phyloP scores from a whole-genome alignment of 2,329 filamentous ascomycete species.

The Hymenoscyphus repandus region DNA sequence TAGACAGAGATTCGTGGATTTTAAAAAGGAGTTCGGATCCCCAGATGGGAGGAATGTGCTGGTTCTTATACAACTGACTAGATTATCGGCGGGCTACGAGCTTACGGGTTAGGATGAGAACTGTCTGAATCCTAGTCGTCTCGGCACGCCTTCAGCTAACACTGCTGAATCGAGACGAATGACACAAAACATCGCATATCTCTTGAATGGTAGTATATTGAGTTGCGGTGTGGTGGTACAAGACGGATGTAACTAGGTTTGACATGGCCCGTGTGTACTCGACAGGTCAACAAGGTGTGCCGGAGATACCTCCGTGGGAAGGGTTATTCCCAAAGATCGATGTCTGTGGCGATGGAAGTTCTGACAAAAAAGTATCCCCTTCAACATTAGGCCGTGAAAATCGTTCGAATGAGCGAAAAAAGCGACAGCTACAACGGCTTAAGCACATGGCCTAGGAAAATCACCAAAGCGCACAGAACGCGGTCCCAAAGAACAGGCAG shows the following conservation, averaged over 20 bases:
- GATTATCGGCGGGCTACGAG: not conserved
- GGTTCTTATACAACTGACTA: constrained; percentile 2
- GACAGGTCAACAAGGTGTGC: not conserved
- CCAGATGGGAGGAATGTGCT: not conserved
- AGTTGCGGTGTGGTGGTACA: constrained; percentile 15
- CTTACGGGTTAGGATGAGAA: constrained; percentile 8
- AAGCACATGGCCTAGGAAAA: no score
- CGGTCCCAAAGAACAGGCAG: no score
- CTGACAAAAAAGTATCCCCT: not conserved
- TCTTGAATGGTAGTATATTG: not conserved
- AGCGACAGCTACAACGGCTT: no score
- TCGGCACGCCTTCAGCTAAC: not conserved
- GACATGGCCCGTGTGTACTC: not conserved
- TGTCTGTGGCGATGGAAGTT: not conserved
- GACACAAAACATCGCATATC: no score
- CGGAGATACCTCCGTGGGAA: not conserved
- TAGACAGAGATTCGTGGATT: no score
- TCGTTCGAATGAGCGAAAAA: no score
- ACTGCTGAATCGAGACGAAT: not conserved
- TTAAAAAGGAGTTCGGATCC: not conserved
- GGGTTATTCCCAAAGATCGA: not conserved
- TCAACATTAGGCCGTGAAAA: no score
- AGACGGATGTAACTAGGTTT: constrained; percentile 10
- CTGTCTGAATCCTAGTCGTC: constrained; percentile 11
- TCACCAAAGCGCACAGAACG: no score